phyloP scores from a whole-genome alignment of 306 rosid species.

The Inga oerstediana region DNA sequence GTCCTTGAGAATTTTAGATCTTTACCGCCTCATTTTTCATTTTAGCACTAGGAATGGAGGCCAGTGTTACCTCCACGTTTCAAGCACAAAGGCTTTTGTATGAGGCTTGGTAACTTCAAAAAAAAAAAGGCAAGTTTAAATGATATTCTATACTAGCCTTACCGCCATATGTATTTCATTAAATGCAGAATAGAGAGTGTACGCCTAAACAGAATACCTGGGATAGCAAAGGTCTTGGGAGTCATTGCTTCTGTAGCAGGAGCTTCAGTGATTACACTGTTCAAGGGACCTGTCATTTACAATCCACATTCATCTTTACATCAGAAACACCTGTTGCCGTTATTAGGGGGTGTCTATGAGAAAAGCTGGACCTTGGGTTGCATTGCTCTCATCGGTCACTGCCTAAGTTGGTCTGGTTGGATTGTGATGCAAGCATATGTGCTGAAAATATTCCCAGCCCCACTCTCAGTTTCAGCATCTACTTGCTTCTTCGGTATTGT shows the following conservation, averaged over 20 bases:
- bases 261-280: slow-evolving; percentile 67
- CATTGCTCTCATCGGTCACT: slow-evolving; percentile 60
- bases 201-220: slow-evolving; percentile 52
- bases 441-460: slow-evolving; percentile 48
- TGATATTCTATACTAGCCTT: not conserved
- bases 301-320: slow-evolving; percentile 40
- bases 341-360: slow-evolving; percentile 45
- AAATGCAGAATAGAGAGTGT: slow-evolving; percentile 65
- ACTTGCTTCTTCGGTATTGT: slow-evolving; percentile 58
- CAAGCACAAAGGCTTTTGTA: not conserved
- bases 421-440: slow-evolving; percentile 61
- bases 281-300: slow-evolving; percentile 74
- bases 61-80: not conserved
- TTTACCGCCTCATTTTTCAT: not conserved
- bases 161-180: slow-evolving; percentile 16
- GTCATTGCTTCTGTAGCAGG: slow-evolving; percentile 74
- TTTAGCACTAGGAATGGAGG: not conserved
- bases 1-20: not conserved
- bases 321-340: slow-evolving; percentile 30
- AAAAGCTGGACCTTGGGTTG: slow-evolving; percentile 74
- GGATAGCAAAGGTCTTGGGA: slow-evolving; percentile 78
- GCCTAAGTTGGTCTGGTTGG: slow-evolving; percentile 75
- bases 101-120: not conserved
- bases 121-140: not conserved
- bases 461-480: slow-evolving; percentile 49